Percentiles rank a stretch among this genome's conserved stretches.
phyloP scores from a whole-genome alignment of 768 basidiomycete species.

The Trametes cubensis region DNA sequence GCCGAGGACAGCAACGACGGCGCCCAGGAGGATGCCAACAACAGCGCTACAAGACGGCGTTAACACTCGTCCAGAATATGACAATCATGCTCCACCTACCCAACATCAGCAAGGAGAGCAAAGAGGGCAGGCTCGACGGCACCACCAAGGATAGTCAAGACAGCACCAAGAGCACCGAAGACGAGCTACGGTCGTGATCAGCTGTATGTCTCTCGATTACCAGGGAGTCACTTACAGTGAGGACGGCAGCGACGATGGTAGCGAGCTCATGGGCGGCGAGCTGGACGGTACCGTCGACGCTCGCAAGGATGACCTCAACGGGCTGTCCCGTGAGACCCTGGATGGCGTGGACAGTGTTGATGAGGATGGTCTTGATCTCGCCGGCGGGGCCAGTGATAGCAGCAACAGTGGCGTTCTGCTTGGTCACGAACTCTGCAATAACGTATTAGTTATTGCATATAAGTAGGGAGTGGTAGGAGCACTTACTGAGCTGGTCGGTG shows the following conservation, averaged over 20 bases:
- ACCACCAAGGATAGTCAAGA: constrained; percentile 28
- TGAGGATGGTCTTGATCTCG: constrained; percentile 32
- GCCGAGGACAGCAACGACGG: constrained; percentile 29
- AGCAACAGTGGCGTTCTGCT: constrained; percentile 30
- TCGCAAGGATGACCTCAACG: constrained; percentile 31
- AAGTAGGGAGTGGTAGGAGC: too few relatives aligned
- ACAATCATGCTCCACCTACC: constrained; percentile 23
- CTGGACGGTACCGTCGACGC: constrained; percentile 26
- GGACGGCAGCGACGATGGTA: constrained; percentile 27
- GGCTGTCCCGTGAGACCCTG: constrained; percentile 33
- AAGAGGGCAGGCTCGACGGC: constrained; percentile 24
- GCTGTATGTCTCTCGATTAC: too few relatives aligned
- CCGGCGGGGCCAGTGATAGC: constrained; percentile 28
- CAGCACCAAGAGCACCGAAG: constrained; percentile 31
- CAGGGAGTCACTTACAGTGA: constrained; percentile 27
- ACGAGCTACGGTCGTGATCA: constrained; percentile 26
- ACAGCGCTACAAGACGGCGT: constrained; percentile 23
- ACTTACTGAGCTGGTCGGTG: constrained; percentile 35
- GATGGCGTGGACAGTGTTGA: constrained; percentile 29
- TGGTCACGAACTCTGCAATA: constrained; percentile 30
- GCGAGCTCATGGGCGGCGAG: constrained; percentile 35
- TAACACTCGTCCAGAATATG: not conserved
- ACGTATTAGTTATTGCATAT: not conserved
- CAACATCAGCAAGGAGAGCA: constrained; percentile 28
- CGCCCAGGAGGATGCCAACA: constrained; percentile 28